These are phyloP conservation scores for Tolypocladium tundrense DNA, from an alignment of 2,329 filamentous ascomycete species.

Conservation along the genomic window DNA sequence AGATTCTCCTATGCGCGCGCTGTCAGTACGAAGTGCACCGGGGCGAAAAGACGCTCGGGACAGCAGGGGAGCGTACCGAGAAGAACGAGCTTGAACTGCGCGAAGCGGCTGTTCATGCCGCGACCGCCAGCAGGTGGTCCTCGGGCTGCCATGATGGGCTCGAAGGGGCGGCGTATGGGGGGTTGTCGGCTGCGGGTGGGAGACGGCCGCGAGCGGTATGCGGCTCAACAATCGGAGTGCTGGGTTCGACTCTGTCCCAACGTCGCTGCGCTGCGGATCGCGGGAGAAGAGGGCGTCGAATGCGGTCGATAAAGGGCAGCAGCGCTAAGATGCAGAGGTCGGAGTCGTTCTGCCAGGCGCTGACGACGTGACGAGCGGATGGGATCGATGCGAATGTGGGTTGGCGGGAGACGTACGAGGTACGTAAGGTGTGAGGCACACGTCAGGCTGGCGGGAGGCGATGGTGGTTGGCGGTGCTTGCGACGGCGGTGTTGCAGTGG, in stretches of 20 bases:
- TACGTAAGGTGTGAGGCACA: slow-evolving; percentile 10
- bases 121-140: slow-evolving; percentile 54
- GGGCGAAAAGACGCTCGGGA: background rate
- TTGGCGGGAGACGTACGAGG: background rate
- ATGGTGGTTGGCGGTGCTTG: slow-evolving; percentile 4
- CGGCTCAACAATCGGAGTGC: background rate
- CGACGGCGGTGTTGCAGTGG: background rate
- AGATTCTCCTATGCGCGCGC: slow-evolving; percentile 65
- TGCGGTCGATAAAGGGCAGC: background rate
- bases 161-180: slow-evolving; percentile 3
- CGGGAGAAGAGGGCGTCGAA: background rate
- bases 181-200: background rate
- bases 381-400: slow-evolving; percentile 1
- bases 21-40: background rate
- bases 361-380: slow-evolving; percentile 5
- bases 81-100: slow-evolving; percentile 97
- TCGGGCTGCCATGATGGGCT: slow-evolving; percentile 69
- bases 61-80: slow-evolving; percentile 56
- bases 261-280: background rate
- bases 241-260: background rate
- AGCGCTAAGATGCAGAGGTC: background rate
- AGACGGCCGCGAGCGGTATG: background rate
- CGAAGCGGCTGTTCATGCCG: slow-evolving; percentile 73
- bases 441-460: slow-evolving; percentile 8
- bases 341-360: slow-evolving; percentile 4